Base-by-base conservation (phyloP, 2,329 filamentous ascomycete genomes). In the Apiospora pterosperma region DNA sequence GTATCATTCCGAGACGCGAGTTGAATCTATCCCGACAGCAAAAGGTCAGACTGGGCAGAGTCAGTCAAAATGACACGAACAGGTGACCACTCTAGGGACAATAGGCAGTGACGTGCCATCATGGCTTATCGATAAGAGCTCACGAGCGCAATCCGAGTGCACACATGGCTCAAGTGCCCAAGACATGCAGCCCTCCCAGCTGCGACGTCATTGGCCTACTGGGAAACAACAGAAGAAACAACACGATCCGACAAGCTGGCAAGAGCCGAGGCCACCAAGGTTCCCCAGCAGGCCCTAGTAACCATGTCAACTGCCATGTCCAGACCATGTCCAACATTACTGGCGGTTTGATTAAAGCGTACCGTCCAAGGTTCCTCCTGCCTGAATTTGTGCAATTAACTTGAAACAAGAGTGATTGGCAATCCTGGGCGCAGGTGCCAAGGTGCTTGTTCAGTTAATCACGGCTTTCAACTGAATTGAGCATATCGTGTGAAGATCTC, bases 81-180 rank as follows among this genome's bases (percentile, higher is more conserved):
- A 55, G 48, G 25, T 55, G 48, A 55, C 12, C 28, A 55, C 38
- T 19, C 38, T 41, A 41, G 38, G 38, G 4, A 7, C 16, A 5
- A 34, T 8, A 16, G 28, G 48, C 59, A n/a, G 59, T 61, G 59
- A 61, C 59, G 59, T 61, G 36, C 59, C 59, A 36, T 14, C 28
- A 21, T 21, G 38, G 19, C 60, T 62, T 65, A 65, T 65, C 64
- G 64, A 65, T 65, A 65, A 63, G 64, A 65, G 61, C 64, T 65
- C 64, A 65, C 64, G 64, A 65, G 63, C 60, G 38, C 48, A n/a
- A 7, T 55, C 28, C 48, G 34, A 16, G 36, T 25, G 31, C 44
- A 52, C 63, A 65, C 55, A 52, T 65, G 63, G 44, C 60, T 38
- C 31, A 31, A 34, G 21, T 38, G 16, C 34, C 31, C 60, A 55